Conservation (phyloP, 768 basidiomycete genomes). For the Coprinopsis strossmayeri region DNA sequence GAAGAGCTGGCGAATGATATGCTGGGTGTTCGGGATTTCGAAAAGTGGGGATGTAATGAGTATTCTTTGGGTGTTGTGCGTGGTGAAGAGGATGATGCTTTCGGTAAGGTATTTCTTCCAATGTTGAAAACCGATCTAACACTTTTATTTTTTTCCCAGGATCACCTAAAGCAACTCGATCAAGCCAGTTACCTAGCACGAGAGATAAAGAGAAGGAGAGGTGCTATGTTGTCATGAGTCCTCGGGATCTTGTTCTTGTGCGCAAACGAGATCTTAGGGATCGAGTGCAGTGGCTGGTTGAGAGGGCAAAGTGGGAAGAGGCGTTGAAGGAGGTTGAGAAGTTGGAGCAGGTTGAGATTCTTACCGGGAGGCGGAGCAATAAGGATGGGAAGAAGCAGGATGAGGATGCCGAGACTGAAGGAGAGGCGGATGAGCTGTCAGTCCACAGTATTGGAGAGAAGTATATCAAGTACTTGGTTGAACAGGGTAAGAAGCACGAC, state of each 20-base stretch:
- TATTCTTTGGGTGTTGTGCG: constrained; percentile 34
- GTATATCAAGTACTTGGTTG: constrained; percentile 82
- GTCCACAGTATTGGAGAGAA: constrained; percentile 72
- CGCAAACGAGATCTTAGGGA: constrained; percentile 82
- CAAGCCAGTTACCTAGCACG: constrained; percentile 16
- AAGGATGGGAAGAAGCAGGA: not conserved
- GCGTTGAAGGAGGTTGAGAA: constrained; percentile 78
- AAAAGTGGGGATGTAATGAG: constrained; percentile 88
- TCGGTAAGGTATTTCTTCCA: not conserved
- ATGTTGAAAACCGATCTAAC: not conserved
- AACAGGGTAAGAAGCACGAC: constrained; percentile 50
- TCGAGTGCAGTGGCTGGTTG: constrained; percentile 89
- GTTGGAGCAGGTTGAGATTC: constrained; percentile 34
- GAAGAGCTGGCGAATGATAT: constrained; percentile 87
- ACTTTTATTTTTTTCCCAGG: not conserved
- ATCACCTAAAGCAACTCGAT: not conserved
- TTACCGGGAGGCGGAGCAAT: not conserved
- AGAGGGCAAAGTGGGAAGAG: constrained; percentile 80
- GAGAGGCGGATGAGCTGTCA: constrained; percentile 33
- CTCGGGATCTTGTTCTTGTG: constrained; percentile 83
- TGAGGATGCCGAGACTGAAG: not conserved
- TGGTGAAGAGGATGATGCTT: constrained; percentile 5
- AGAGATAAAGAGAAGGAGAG: constrained; percentile 28
- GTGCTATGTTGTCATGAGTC: constrained; percentile 80
- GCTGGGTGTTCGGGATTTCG: constrained; percentile 69